Conservation (phyloP, 176 grass and related monocot species). For the Aegilops sharonensis region DNA sequence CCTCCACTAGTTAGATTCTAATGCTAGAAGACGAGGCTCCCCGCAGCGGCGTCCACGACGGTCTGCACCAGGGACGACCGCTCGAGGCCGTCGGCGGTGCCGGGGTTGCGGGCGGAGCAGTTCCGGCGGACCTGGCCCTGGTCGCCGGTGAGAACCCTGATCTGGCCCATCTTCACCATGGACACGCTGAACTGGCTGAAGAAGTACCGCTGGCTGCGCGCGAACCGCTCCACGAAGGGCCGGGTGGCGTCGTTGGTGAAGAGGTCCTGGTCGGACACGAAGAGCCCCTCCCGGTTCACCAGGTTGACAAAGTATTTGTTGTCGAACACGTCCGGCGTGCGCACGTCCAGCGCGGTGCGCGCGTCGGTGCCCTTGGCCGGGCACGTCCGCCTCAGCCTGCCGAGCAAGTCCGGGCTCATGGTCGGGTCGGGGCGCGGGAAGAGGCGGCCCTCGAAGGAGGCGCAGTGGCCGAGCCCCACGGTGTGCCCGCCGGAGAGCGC, state of each 20-base stretch:
- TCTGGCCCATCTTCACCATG: constrained; percentile 75
- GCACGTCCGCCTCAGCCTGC: constrained; percentile 44
- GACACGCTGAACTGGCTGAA: constrained; percentile 51
- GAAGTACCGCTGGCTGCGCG: constrained; percentile 22
- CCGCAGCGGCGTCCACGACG: background rate
- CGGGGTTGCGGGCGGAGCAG: constrained; percentile 44
- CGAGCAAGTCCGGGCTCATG: constrained; percentile 29
- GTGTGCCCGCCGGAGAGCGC: constrained; percentile 76
- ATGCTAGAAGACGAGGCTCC: constrained; percentile 11
- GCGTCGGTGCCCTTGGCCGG: constrained; percentile 7
- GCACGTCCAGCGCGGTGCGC: constrained; percentile 41
- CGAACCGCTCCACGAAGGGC: constrained; percentile 24
- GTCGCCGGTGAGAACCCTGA: constrained; percentile 58
- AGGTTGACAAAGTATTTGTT: constrained; percentile 73
- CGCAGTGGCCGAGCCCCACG: constrained; percentile 49
- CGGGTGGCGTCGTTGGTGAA: constrained; percentile 30
- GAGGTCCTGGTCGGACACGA: constrained; percentile 80
- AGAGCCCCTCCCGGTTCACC: constrained; percentile 59
- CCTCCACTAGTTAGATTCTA: background rate
- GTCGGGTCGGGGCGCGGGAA: constrained; percentile 45
- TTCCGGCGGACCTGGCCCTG: constrained; percentile 21
- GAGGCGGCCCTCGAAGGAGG: constrained; percentile 52
- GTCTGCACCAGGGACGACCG: constrained; percentile 1
- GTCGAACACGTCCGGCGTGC: constrained; percentile 60
- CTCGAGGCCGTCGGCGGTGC: background rate